Evolutionary conservation across 2,329 filamentous ascomycete genomes (phyloP).

Genomic region (Colletotrichum magnum): DNA sequence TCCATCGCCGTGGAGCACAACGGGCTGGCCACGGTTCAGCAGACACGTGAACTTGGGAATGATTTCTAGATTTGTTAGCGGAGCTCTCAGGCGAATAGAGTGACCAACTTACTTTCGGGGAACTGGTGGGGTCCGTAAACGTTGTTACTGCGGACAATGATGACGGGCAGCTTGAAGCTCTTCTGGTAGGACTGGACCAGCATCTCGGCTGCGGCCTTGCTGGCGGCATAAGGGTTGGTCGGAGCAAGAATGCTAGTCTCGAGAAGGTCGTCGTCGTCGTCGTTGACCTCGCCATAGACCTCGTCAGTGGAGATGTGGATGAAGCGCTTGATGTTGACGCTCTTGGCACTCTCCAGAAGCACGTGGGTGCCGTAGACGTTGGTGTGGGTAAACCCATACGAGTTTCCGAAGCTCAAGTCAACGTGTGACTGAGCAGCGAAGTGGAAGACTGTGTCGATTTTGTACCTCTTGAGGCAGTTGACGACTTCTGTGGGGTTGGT

Average conservation of each 20-base stretch:
- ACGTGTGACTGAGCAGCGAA: constrained; percentile 91
- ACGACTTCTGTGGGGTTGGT: constrained; percentile 79
- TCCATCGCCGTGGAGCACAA: constrained; percentile 84
- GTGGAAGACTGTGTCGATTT: constrained; percentile 85
- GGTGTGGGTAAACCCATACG: constrained; percentile 83
- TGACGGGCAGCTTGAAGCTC: constrained; percentile 84
- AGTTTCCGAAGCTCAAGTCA: constrained; percentile 86
- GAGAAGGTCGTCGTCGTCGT: constrained; percentile 78
- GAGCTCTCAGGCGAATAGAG: background rate
- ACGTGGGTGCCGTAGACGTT: constrained; percentile 91
- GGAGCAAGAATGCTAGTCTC: constrained; percentile 83
- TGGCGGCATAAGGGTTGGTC: constrained; percentile 86
- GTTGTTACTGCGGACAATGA: constrained; percentile 87
- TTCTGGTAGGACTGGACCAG: constrained; percentile 89
- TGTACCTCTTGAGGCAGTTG: constrained; percentile 77
- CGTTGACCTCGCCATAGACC: constrained; percentile 85
- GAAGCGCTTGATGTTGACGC: constrained; percentile 79
- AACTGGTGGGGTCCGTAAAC: constrained; percentile 89
- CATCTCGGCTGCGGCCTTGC: constrained; percentile 88
- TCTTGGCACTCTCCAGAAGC: constrained; percentile 82
- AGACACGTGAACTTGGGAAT: constrained; percentile 87
- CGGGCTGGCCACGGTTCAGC: constrained; percentile 74
- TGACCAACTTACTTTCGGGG: constrained; percentile 76
- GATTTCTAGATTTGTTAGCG: constrained; percentile 71
- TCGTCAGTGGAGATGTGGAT: constrained; percentile 89